Conservation (phyloP, 1,139 yeast species). For the Pichia sp. region DNA sequence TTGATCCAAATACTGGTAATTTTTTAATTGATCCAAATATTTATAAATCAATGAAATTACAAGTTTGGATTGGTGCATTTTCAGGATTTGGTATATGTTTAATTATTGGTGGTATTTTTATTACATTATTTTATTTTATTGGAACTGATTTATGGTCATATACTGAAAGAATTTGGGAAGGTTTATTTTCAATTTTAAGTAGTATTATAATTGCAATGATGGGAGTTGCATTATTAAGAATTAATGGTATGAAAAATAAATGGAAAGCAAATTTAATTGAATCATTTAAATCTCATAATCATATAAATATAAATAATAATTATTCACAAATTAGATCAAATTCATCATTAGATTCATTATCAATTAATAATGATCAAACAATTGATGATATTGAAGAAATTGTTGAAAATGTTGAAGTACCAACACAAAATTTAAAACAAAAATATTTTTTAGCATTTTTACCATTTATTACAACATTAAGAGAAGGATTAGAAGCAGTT, state of each 20-base stretch:
- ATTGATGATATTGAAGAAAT: constrained; percentile 14
- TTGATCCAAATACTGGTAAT: constrained; percentile 15
- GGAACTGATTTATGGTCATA: constrained; percentile 78
- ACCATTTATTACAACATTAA: constrained; percentile 75
- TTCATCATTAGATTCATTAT: not conserved
- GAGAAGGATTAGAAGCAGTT: constrained; percentile 92
- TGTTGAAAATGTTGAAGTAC: constrained; percentile 13
- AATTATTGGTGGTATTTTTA: constrained; percentile 67
- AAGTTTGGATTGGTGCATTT: constrained; percentile 82
- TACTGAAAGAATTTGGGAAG: constrained; percentile 91
- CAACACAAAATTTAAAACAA: constrained; percentile 35
- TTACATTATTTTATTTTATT: constrained; percentile 66
- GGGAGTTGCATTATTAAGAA: constrained; percentile 82
- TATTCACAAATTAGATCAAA: not conserved
- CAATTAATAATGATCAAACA: not conserved
- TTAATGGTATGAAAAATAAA: constrained; percentile 80
- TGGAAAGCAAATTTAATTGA: constrained; percentile 63
- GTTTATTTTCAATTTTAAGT: constrained; percentile 74
- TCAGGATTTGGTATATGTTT: constrained; percentile 71
- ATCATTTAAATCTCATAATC: constrained; percentile 10
- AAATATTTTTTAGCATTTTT: constrained; percentile 73
- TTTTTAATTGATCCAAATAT: constrained; percentile 25
- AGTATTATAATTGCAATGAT: constrained; percentile 76
- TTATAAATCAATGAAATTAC: constrained; percentile 44
- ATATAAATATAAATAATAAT: not conserved